Evolutionary conservation across 805 yeast genomes (phyloP).

Genomic region (Blastobotrys americana): DNA sequence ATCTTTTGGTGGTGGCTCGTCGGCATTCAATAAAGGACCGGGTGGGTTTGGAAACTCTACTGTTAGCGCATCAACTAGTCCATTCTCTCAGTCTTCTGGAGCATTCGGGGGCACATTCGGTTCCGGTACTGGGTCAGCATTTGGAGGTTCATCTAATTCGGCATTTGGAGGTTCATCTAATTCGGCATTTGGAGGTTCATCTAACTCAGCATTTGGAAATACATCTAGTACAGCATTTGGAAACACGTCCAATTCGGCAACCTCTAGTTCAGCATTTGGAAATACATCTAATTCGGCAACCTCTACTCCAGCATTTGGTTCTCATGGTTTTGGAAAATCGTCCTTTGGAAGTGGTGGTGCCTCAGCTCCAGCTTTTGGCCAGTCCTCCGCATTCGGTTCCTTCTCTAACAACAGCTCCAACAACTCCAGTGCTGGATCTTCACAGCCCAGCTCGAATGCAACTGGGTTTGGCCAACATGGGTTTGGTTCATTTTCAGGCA

Average conservation of each 20-base stretch:
- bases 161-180: constrained; percentile 9
- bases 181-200: constrained; percentile 1
- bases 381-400: constrained; percentile 12
- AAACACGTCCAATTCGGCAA: not conserved
- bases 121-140: constrained; percentile 2
- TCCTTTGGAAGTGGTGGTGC: no score
- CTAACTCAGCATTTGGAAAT: constrained; percentile 7
- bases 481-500: constrained; percentile 1
- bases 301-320: constrained; percentile 28
- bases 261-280: constrained; percentile 15
- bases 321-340: constrained; percentile 16
- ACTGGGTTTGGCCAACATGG: constrained; percentile 1
- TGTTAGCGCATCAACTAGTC: constrained; percentile 9
- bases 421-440: not conserved
- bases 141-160: constrained; percentile 11
- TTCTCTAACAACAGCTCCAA: not conserved
- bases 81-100: no score
- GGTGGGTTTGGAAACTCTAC: constrained; percentile 20
- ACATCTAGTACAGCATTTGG: constrained; percentile 2
- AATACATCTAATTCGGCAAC: constrained; percentile 18
- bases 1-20: constrained; percentile 4
- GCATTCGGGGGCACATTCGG: constrained; percentile 10
- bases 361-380: constrained; percentile 16
- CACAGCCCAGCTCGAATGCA: constrained; percentile 4
- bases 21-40: constrained; percentile 1